A percentile compares a stretch with the other conserved stretches of the same genome.
These are phyloP conservation scores for Cantharellus anzutake DNA, from an alignment of 768 basidiomycete genomes.

Conservation along the genomic window DNA sequence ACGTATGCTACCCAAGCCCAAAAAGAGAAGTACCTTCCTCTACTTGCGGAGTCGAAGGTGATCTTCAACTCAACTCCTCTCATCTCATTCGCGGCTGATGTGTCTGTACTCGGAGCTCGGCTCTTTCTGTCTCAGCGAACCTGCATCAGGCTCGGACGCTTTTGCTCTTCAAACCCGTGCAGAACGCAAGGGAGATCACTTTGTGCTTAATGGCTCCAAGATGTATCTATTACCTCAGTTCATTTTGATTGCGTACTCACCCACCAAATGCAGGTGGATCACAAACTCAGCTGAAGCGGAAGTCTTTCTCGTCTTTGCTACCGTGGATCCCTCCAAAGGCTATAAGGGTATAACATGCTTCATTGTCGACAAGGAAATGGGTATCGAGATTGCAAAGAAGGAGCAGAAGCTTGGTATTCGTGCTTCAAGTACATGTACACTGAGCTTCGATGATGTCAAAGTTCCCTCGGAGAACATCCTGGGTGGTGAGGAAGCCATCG, in stretches of 20 bases:
- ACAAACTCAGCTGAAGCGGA: constrained; percentile 89
- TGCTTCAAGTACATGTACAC: constrained; percentile 85
- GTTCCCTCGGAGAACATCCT: constrained; percentile 75
- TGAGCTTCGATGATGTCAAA: constrained; percentile 87
- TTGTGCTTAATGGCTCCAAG: constrained; percentile 89
- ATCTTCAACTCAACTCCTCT: constrained; percentile 4
- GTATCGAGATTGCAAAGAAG: constrained; percentile 93
- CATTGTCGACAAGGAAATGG: constrained; percentile 90
- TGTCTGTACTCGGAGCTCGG: constrained; percentile 41
- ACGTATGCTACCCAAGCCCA: constrained; percentile 72
- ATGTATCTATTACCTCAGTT: constrained; percentile 26
- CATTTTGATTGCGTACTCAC: neutral
- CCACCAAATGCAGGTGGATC: constrained; percentile 41
- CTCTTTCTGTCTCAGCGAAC: constrained; percentile 87
- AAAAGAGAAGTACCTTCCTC: constrained; percentile 74
- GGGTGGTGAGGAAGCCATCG: constrained; percentile 46
- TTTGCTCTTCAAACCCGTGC: constrained; percentile 93
- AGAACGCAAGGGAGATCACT: constrained; percentile 66
- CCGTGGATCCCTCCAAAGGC: constrained; percentile 54
- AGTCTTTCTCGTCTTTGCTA: constrained; percentile 88
- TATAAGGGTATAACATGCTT: constrained; percentile 99
- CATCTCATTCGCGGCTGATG: neutral
- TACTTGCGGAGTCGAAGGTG: constrained; percentile 61
- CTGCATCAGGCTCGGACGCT: constrained; percentile 87
- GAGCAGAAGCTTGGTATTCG: constrained; percentile 96